These are phyloP conservation scores for sorghum (Sorghum bicolor) DNA, from an alignment of 176 grass and related monocot genomes.

Conservation along the genomic window DNA sequence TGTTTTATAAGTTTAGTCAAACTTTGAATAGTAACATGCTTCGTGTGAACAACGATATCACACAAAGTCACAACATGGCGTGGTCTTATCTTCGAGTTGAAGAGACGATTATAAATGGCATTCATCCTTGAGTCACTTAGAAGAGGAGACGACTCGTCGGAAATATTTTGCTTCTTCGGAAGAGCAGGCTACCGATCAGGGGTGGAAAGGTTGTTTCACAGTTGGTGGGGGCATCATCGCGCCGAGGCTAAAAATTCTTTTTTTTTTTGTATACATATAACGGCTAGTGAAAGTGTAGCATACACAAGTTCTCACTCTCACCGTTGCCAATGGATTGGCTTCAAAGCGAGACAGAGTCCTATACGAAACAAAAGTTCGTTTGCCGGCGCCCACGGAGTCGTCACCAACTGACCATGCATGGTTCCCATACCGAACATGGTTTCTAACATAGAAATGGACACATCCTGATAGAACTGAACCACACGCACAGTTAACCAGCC, in stretches of 20 bases:
- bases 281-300: background rate
- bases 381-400: background rate
- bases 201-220: background rate
- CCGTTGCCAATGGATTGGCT: background rate
- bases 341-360: constrained; percentile 11
- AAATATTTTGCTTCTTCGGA: background rate
- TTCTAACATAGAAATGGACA: background rate
- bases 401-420: background rate
- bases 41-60: constrained; percentile 2
- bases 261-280: too few species aligned
- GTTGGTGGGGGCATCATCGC: background rate
- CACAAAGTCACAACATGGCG: background rate
- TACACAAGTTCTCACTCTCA: background rate
- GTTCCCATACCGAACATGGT: background rate
- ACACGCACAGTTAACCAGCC: too few species aligned
- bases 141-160: background rate
- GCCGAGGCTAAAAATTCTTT: background rate
- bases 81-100: background rate
- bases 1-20: too few species aligned
- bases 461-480: too few species aligned
- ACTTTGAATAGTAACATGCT: background rate
- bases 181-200: background rate
- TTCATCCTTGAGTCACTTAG: constrained; percentile 8
- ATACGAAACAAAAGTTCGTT: background rate
- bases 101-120: background rate